These are phyloP conservation scores for Huiozyma sinensis DNA, from an alignment of 805 yeast genomes.

Conservation along the genomic window DNA sequence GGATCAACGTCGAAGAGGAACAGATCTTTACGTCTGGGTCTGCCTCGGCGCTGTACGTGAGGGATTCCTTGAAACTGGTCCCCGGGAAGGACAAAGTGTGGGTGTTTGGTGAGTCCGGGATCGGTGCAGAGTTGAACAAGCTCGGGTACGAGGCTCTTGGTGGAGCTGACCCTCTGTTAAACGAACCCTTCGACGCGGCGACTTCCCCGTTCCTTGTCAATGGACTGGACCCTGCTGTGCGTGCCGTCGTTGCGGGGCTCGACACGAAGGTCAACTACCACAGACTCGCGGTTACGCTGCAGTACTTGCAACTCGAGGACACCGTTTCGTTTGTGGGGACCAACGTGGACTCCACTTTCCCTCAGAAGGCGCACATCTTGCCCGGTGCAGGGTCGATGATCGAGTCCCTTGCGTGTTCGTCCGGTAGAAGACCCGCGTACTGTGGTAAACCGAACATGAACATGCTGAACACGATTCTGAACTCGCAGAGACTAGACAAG, in stretches of 20 bases:
- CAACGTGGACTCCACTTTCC: slow-evolving; percentile 90
- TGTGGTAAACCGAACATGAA: slow-evolving; percentile 88
- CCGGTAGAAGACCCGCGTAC: slow-evolving; percentile 77
- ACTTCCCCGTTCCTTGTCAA: slow-evolving; percentile 36
- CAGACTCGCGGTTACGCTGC: slow-evolving; percentile 70
- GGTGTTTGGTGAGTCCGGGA: slow-evolving; percentile 84
- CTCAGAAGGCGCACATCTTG: slow-evolving; percentile 70
- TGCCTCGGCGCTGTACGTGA: slow-evolving; percentile 80
- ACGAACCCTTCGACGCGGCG: slow-evolving; percentile 44
- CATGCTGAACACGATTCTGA: slow-evolving; percentile 84
- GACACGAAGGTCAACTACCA: slow-evolving; percentile 70
- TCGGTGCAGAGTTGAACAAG: slow-evolving; percentile 63
- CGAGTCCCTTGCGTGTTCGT: slow-evolving; percentile 59
- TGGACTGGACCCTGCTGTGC: slow-evolving; percentile 61
- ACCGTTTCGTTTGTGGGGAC: slow-evolving; percentile 74
- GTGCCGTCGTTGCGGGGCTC: slow-evolving; percentile 84
- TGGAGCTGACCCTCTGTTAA: slow-evolving; percentile 62
- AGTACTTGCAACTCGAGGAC: slow-evolving; percentile 53
- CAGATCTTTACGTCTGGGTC: slow-evolving; percentile 89
- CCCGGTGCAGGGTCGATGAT: slow-evolving; percentile 96
- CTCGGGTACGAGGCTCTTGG: slow-evolving; percentile 72
- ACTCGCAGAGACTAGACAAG: slow-evolving; percentile 46
- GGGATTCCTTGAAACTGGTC: slow-evolving; percentile 63
- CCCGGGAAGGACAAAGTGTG: slow-evolving; percentile 66
- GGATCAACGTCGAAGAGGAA: slow-evolving; percentile 34